Conservation (phyloP, 768 basidiomycete species). For the Mycena floridula region DNA sequence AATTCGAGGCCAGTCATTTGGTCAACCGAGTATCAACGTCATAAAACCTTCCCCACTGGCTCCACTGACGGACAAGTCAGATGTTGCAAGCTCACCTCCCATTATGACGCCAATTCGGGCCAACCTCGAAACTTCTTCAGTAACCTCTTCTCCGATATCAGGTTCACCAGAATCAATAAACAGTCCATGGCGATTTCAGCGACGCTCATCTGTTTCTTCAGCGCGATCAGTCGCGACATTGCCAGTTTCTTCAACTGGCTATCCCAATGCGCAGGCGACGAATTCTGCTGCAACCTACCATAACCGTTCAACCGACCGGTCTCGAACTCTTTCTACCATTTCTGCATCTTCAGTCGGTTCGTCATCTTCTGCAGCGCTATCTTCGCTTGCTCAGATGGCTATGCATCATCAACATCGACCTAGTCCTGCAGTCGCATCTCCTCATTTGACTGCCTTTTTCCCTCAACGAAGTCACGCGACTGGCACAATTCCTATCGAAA, state of each 20-base stretch:
- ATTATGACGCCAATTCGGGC: conserved; percentile 9
- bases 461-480: conserved; percentile 52
- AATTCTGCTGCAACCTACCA: no score
- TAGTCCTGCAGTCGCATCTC: conserved; percentile 20
- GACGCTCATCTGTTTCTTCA: conserved; percentile 54
- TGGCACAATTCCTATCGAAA: conserved; percentile 49
- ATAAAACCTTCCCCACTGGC: conserved; percentile 47
- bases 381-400: conserved; percentile 46
- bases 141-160: conserved; percentile 17
- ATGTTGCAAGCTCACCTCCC: conserved; percentile 5
- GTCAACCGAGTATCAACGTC: conserved; percentile 37
- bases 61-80: conserved; percentile 38
- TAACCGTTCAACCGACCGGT: conserved; percentile 31
- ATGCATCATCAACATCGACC: conserved; percentile 38
- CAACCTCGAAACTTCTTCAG: no score
- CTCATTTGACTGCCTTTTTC: conserved; percentile 54
- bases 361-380: conserved; percentile 50
- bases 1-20: conserved; percentile 68
- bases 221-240: conserved; percentile 54
- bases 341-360: no score
- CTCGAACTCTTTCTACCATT: conserved; percentile 52
- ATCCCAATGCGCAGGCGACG: no score
- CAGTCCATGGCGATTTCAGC: conserved; percentile 28
- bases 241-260: conserved; percentile 34
- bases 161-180: conserved; percentile 33